phyloP scores from a whole-genome alignment of 2,329 filamentous ascomycete species.

The Aspergillus fructus region DNA sequence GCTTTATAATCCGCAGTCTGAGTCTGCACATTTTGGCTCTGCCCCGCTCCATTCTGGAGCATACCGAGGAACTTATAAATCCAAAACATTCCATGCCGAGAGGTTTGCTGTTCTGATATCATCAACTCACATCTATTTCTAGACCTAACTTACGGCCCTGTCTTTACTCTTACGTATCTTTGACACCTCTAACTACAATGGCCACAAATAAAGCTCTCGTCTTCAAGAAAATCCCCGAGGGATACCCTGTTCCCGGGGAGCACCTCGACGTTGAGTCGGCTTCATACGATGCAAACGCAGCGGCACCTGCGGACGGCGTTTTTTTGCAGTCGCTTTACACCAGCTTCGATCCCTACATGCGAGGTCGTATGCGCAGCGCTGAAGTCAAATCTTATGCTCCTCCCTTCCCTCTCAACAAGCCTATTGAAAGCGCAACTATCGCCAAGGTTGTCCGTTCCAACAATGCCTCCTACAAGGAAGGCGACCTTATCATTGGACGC shows the following conservation, averaged over 20 bases:
- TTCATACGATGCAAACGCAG: slow-evolving; percentile 60
- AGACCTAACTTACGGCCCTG: background rate
- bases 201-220: slow-evolving; percentile 70
- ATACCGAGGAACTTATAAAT: slow-evolving; percentile 8
- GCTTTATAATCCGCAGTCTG: slow-evolving; percentile 12
- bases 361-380: slow-evolving; percentile 71
- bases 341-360: slow-evolving; percentile 83
- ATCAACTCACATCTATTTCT: background rate
- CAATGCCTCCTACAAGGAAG: slow-evolving; percentile 60
- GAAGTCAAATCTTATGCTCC: slow-evolving; percentile 66
- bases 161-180: background rate
- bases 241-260: slow-evolving; percentile 67
- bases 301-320: slow-evolving; percentile 65
- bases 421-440: slow-evolving; percentile 65
- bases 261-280: slow-evolving; percentile 67
- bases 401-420: slow-evolving; percentile 60
- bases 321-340: slow-evolving; percentile 69
- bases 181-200: slow-evolving; percentile 16
- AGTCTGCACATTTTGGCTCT: background rate
- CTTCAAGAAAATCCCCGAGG: slow-evolving; percentile 68
- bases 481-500: slow-evolving; percentile 63
- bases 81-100: background rate
- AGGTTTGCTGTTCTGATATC: background rate
- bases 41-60: slow-evolving; percentile 9
- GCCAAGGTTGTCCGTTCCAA: slow-evolving; percentile 71